These are phyloP conservation scores for Paecilomyces sp. DNA, from an alignment of 2,329 filamentous ascomycete species.

Conservation along the genomic window DNA sequence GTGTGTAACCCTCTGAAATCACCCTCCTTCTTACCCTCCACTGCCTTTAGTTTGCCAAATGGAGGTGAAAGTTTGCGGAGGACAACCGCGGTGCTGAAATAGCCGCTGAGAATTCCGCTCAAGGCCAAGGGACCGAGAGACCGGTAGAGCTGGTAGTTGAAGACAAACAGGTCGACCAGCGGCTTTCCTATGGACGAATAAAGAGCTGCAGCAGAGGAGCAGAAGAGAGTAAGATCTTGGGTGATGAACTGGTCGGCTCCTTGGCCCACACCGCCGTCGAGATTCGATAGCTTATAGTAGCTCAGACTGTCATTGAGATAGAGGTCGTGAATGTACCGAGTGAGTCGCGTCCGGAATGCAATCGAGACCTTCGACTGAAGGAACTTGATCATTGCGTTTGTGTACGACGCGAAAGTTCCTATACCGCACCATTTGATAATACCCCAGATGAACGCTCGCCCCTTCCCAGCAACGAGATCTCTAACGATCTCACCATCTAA, in stretches of 20 bases:
- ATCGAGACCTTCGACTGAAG: conserved; percentile 97
- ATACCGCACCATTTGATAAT: conserved; percentile 93
- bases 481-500: conserved; percentile 94
- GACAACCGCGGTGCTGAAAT: conserved; percentile 87
- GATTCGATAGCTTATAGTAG: conserved; percentile 89
- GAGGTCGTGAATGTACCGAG: conserved; percentile 92
- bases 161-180: conserved; percentile 92
- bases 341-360: conserved; percentile 89
- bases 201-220: conserved; percentile 79
- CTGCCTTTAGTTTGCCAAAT: conserved; percentile 93
- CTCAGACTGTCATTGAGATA: conserved; percentile 93
- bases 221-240: conserved; percentile 92
- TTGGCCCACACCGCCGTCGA: conserved; percentile 88
- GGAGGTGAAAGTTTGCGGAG: conserved; percentile 83
- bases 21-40: conserved; percentile 90
- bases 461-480: conserved; percentile 91
- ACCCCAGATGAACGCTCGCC: conserved; percentile 78
- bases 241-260: conserved; percentile 96
- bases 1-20: conserved; percentile 90
- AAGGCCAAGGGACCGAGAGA: conserved; percentile 84
- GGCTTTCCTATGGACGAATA: conserved; percentile 98
- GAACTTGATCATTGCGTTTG: conserved; percentile 98
- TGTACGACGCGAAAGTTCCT: conserved; percentile 89
- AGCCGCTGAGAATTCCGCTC: conserved; percentile 80
- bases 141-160: conserved; percentile 94